Evolutionary conservation across 73 alveolate species (phyloP).

Genomic region (Paramecium sexaurelia): DNA sequence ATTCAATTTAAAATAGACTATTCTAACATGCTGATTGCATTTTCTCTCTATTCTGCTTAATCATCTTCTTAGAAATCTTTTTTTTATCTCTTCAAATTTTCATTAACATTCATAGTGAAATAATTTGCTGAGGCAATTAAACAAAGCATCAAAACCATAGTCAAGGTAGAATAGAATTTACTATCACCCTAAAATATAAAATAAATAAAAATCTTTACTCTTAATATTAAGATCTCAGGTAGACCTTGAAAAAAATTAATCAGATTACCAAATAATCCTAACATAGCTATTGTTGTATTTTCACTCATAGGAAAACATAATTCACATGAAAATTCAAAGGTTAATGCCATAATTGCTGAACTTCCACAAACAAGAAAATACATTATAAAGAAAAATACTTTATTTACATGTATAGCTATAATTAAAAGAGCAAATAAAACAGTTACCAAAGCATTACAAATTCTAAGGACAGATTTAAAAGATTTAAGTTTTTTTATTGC

Average conservation of each 20-base stretch:
- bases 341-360: conserved; percentile 56
- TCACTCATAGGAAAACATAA: conserved; percentile 57
- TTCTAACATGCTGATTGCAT: background rate
- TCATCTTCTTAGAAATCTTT: background rate
- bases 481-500: conserved; percentile 35
- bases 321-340: conserved; percentile 52
- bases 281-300: conserved; percentile 36
- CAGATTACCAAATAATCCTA: conserved; percentile 45
- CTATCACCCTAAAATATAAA: background rate
- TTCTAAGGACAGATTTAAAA: conserved; percentile 15
- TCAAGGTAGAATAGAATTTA: background rate
- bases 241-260: conserved; percentile 1
- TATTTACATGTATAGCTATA: conserved; percentile 10
- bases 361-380: conserved; percentile 27
- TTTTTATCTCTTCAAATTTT: background rate
- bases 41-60: background rate
- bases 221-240: conserved; percentile 28
- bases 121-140: background rate
- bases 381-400: conserved; percentile 18
- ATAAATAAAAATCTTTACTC: background rate
- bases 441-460: conserved; percentile 21
- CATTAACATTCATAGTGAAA: background rate
- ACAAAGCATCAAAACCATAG: conserved; percentile 32
- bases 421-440: conserved; percentile 1
- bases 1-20: background rate